Percentiles rank a stretch among this genome's conserved stretches.
Conservation (phyloP, 2,329 filamentous ascomycete species). For the Trichophyton schoenleinii region DNA sequence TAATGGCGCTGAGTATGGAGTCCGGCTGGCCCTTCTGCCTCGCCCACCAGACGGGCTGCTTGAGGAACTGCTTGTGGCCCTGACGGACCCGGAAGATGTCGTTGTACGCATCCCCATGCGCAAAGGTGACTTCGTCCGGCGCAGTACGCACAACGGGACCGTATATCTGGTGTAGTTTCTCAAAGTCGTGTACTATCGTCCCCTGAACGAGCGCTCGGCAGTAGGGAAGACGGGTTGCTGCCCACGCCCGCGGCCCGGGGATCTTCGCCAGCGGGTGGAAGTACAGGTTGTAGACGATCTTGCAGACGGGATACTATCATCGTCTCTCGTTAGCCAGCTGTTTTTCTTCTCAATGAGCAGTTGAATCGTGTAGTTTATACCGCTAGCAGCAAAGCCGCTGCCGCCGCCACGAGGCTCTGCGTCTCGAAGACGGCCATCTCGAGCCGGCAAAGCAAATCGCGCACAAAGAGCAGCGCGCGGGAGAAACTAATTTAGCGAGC, state of each 20-base stretch:
- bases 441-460: neutral
- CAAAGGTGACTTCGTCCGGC: slow-evolving; percentile 20
- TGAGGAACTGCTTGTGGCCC: slow-evolving; percentile 6
- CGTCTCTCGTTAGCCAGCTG: neutral
- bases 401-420: neutral
- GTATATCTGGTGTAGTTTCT: slow-evolving; percentile 19
- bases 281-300: slow-evolving; percentile 17
- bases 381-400: neutral
- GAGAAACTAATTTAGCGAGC: neutral
- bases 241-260: slow-evolving; percentile 15
- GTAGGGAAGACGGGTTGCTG: slow-evolving; percentile 13
- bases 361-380: neutral
- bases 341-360: neutral
- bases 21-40: neutral
- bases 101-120: slow-evolving; percentile 18
- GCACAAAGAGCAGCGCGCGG: neutral
- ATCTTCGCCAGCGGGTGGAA: slow-evolving; percentile 17
- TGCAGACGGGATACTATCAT: neutral
- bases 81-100: slow-evolving; percentile 19
- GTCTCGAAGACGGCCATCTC: neutral
- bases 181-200: slow-evolving; percentile 16
- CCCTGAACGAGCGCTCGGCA: slow-evolving; percentile 10
- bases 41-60: slow-evolving; percentile 2
- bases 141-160: slow-evolving; percentile 22
- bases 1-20: slow-evolving; percentile 4